Conservation (phyloP, 495 filamentous ascomycete genomes). For the Penicilliopsis zonata region DNA sequence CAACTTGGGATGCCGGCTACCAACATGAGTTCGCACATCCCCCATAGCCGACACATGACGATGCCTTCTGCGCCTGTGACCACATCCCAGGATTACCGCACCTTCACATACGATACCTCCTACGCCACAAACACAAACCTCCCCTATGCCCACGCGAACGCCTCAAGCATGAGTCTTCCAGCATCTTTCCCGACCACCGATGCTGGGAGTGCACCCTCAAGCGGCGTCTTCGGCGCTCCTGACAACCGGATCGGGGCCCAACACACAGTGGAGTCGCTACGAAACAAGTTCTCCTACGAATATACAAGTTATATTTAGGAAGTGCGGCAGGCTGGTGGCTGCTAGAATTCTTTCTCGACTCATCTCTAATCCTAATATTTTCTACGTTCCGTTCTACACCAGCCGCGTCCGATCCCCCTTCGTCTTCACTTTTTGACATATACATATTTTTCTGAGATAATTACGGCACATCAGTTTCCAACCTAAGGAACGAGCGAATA, state of each 20-base stretch:
- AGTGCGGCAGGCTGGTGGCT: slow-evolving; percentile 1
- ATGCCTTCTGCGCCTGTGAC: slow-evolving; percentile 23
- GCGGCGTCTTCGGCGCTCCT: slow-evolving; percentile 7
- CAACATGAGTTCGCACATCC: slow-evolving; percentile 23
- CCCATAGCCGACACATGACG: slow-evolving; percentile 19
- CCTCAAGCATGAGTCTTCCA: slow-evolving; percentile 27
- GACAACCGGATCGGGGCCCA: slow-evolving; percentile 16
- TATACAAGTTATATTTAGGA: slow-evolving; percentile 24
- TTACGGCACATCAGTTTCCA: too few relatives aligned
- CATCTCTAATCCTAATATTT: neutral
- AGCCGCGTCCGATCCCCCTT: too few relatives aligned
- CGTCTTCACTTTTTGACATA: too few relatives aligned
- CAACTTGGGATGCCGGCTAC: slow-evolving; percentile 18
- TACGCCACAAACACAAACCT: slow-evolving; percentile 16
- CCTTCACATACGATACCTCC: slow-evolving; percentile 24
- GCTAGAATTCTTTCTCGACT: neutral
- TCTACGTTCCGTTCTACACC: neutral
- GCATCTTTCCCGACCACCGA: slow-evolving; percentile 20
- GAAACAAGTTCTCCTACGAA: slow-evolving; percentile 23
- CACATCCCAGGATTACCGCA: slow-evolving; percentile 21
- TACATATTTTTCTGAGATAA: too few relatives aligned
- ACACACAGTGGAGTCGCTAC: slow-evolving; percentile 15
- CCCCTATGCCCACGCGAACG: slow-evolving; percentile 22
- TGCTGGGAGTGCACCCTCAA: slow-evolving; percentile 9
- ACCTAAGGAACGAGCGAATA: too few relatives aligned